A percentile compares a stretch with the other conserved stretches of the same genome.
phyloP scores from a whole-genome alignment of 2,329 filamentous ascomycete genomes.

The Cadophora malorum region DNA sequence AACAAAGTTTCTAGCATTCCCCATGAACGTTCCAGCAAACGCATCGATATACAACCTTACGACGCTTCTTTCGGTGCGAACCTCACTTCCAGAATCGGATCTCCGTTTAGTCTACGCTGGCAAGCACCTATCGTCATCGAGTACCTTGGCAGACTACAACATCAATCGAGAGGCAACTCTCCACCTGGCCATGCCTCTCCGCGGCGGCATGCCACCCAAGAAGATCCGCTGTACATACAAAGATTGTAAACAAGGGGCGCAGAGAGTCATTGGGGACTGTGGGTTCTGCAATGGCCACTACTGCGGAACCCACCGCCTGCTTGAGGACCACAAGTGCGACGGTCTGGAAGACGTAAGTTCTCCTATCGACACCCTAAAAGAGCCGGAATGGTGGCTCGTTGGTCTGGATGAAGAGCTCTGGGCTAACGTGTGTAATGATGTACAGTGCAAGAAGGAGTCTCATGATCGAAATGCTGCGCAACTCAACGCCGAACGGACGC shows the following conservation, averaged over 20 bases:
- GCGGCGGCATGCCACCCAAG: conserved; percentile 68
- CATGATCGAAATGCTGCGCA: conserved; percentile 93
- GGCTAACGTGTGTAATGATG: conserved; percentile 46
- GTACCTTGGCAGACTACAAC: conserved; percentile 53
- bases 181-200: conserved; percentile 62
- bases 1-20: conserved; percentile 54
- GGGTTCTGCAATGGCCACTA: conserved; percentile 93
- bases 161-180: conserved; percentile 58
- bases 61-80: conserved; percentile 63
- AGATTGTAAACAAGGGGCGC: conserved; percentile 84
- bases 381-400: conserved; percentile 50
- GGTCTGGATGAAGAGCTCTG: conserved; percentile 48
- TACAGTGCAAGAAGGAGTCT: conserved; percentile 91
- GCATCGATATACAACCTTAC: conserved; percentile 62
- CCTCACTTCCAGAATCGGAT: conserved; percentile 55
- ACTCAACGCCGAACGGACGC: conserved; percentile 89
- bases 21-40: conserved; percentile 58
- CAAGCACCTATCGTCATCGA: conserved; percentile 56
- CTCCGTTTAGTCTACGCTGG: conserved; percentile 64
- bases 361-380: conserved; percentile 23
- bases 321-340: conserved; percentile 93
- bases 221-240: conserved; percentile 88
- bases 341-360: conserved; percentile 83
- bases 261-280: conserved; percentile 96
- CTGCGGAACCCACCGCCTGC: conserved; percentile 91